Percentiles rank a stretch among this genome's conserved stretches.
phyloP scores from a whole-genome alignment of 805 yeast genomes.

The Wickerhamiella parazyma region DNA sequence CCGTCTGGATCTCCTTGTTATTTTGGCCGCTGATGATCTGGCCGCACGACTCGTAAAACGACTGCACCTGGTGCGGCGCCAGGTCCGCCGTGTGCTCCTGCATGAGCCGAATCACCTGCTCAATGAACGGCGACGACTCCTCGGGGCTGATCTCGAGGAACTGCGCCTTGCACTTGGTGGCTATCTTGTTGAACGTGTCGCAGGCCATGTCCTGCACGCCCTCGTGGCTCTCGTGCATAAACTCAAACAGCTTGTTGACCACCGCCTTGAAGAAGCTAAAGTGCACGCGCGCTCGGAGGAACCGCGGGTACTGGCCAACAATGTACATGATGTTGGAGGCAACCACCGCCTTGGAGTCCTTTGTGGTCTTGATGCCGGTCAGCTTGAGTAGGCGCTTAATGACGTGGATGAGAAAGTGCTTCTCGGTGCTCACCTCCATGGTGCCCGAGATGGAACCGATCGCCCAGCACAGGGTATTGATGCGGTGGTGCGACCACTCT shows the following conservation, averaged over 20 bases:
- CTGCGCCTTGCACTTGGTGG: conserved; percentile 88
- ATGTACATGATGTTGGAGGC: conserved; percentile 99
- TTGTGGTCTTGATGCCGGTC: conserved; percentile 93
- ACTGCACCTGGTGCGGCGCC: conserved; percentile 95
- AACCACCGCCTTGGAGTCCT: conserved; percentile 96
- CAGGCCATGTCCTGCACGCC: conserved; percentile 99
- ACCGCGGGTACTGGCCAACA: conserved; percentile 97
- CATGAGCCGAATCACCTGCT: conserved; percentile 72
- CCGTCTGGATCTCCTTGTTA: conserved; percentile 51
- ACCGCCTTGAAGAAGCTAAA: conserved; percentile 97
- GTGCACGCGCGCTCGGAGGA: conserved; percentile 92
- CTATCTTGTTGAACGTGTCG: conserved; percentile 94
- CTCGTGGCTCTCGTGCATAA: conserved; percentile 99
- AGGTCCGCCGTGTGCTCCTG: conserved; percentile 81
- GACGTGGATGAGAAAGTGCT: conserved; percentile 81
- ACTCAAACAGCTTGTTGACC: conserved; percentile 86
- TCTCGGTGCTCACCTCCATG: conserved; percentile 94
- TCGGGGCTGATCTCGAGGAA: conserved; percentile 77
- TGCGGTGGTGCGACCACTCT: conserved; percentile 99
- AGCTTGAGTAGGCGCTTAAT: conserved; percentile 82
- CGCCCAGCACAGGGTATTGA: conserved; percentile 98
- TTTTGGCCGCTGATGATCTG: conserved; percentile 81
- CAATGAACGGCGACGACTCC: conserved; percentile 82
- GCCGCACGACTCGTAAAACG: conserved; percentile 96
- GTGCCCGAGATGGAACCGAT: conserved; percentile 98